Evolutionary conservation across 148 eudicot genomes (phyloP), one percentile per base, ranked within the genome.

Genomic region (Dianthus caryophyllus): DNA sequence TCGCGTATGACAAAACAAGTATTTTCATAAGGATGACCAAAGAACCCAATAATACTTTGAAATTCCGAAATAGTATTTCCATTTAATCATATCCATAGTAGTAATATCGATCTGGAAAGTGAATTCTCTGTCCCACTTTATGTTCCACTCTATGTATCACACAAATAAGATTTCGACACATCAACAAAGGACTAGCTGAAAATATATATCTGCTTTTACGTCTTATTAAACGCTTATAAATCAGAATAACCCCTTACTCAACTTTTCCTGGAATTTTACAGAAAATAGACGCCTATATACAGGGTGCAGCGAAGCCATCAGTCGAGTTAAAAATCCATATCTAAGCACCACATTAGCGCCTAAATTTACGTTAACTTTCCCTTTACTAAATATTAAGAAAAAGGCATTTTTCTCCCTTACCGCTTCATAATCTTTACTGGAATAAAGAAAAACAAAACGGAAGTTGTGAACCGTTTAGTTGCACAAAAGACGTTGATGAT

Each of bases 401-500:
- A 21, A 12, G 27, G 25, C 9, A 46, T 46, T 52, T 27, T 25
- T 6, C 18, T 61, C 17, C 26, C 18, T 20, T 18, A 22, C 24
- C 18, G n/a, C n/a, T 59, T 18, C 44, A 61, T 21, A 13, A 61
- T 4, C 22, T 56, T 31, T 30, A 9, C 17, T 25, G 21, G 15
- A 54, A 4, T 25, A 29, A 69, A 18, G 20, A 16, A 6, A 55
- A 41, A 54, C 17, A 10, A 17, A 39, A 8, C 83, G 86, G 81
- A 78, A 15, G 17, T 48, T 8, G 79, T 87, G 58, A 75, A 46
- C 55, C 53, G 54, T 15, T 61, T 88, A 66, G 81, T 68, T 1
- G 83, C 61, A 14, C 82, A 83, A 36, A 81, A 75, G 43, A 86
- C 94, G 25, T 76, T 85, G 70, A 90, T 85, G 21, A 83, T 88